Base-by-base conservation (phyloP, 2,329 filamentous ascomycete genomes). In the Fusarium sp. region DNA sequence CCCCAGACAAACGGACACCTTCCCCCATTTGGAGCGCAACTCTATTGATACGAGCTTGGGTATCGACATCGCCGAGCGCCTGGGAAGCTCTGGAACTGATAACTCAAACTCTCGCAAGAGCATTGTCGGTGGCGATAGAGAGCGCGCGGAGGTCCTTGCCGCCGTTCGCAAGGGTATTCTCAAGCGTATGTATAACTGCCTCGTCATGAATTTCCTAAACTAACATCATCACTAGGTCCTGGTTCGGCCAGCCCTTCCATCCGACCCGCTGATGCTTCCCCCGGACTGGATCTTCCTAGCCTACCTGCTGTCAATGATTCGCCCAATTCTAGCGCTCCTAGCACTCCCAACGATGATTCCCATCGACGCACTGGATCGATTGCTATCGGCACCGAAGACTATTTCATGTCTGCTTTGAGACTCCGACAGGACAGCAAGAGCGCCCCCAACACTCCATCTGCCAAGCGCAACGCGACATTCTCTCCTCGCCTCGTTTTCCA, bases 141-240 rank as follows among this genome's bases (percentile, higher is more conserved):
- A 98, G 77, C 90, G 95, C 69, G 94, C 95, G 2, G 95, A 98
- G 78, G 92, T 97, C 18, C 87, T 98, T 45, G 94, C 95, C 22
- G 93, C 94, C 9, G 94, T 98, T 50, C 94, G 94, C 77, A 98
- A 97, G 83, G 96, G 96, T 51, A 99, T 99, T 52, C 81, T 99
- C 59, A 99, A 99, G 83, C 92, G 94, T 92, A 87, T 80, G 81
- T 77, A 20, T 5, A 15, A 29, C 14, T 3, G 6, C 16, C 15
- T 10, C 24, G 3, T 44, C 4, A 29, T n/a, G 11, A 24, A 20
- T 34, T 25, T 20, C n/a, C 8, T 1, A 20, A n/a, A 47, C 54
- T 75, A 59, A 75, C 73, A 76, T 57, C 10, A 15, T 50, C 16
- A 18, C 22, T 53, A 68, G 75, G 74, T 47, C 90, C 45, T 90